Evolutionary conservation across 2,329 filamentous ascomycete genomes (phyloP), one percentile per base, ranked within the genome.

Genomic region (Trichophyton schoenleinii): DNA sequence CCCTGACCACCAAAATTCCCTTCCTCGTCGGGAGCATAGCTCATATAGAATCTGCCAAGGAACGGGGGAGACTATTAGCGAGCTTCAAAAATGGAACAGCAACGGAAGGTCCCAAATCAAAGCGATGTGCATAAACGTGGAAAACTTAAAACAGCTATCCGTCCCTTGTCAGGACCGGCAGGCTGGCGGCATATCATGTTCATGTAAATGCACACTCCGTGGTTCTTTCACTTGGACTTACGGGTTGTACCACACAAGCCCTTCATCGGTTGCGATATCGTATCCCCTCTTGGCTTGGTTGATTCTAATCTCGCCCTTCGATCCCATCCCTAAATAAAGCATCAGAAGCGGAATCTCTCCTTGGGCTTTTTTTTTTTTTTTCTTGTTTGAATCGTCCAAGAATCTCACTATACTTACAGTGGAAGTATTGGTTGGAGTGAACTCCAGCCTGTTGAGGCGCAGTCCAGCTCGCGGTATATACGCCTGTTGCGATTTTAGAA

Each of bases 341-440:
- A 55, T 34, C 6, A 20, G 28, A 31, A 61, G 20, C n/a, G 5
- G 62, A 13, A 38, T 36, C 7, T 57, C n/a, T 3, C 18, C n/a
- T 58, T 20, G 42, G 55, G 15, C 9, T 36, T 55, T 34, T 9
- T 3, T 22, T 22, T 31, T 31, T 31, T 31, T 7, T 31, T 31
- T 31, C 7, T 31, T 7, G 1, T 31, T 7, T 31, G 28, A 6
- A 6, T 31, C 20, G 46, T 22, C 11, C 46, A 46, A 25, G n/a
- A 25, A 18, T 20, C n/a, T 18, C 38, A 8, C 2, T 31, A 42
- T 11, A 67, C 73, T 34, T 70, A 77, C 75, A 96, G 76, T 96
- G 91, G 79, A 96, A 96, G 77, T 96, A 94, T 77, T 96, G 91
- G 74, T 95, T 95, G 1, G 87, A 92, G 77, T 96, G 92, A n/a